Conservation (phyloP, 2,329 filamentous ascomycete species). For the Colletotrichum sublineola region DNA sequence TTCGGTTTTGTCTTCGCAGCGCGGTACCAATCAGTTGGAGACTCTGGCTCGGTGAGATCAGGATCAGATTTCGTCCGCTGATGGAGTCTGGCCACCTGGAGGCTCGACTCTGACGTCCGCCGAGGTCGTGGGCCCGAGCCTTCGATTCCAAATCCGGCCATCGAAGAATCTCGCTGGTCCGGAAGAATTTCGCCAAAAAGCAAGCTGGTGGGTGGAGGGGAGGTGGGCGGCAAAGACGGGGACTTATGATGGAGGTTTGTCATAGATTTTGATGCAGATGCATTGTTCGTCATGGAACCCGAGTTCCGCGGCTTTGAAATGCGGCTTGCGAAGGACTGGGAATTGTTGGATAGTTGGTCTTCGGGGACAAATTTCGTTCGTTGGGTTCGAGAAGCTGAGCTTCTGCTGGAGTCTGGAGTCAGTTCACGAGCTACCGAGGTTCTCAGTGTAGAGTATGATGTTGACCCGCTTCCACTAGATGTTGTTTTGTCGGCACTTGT, state of each 20-base stretch:
- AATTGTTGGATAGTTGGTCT: slow-evolving; percentile 65
- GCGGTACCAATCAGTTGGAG: slow-evolving; percentile 77
- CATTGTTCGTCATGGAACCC: slow-evolving; percentile 48
- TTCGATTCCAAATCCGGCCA: slow-evolving; percentile 73
- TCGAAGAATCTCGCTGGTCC: slow-evolving; percentile 65
- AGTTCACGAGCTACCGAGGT: slow-evolving; percentile 52
- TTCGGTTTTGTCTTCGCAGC: slow-evolving; percentile 48
- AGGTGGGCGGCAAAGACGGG: slow-evolving; percentile 44
- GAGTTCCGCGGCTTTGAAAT: slow-evolving; percentile 64
- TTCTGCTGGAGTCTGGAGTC: slow-evolving; percentile 45
- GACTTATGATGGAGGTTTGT: slow-evolving; percentile 50
- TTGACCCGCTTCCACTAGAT: slow-evolving; percentile 45
- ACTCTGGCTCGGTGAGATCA: slow-evolving; percentile 70
- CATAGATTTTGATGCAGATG: slow-evolving; percentile 53
- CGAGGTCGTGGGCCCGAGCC: slow-evolving; percentile 60
- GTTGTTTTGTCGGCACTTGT: slow-evolving; percentile 46
- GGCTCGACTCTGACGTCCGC: slow-evolving; percentile 79
- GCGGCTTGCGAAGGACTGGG: slow-evolving; percentile 72
- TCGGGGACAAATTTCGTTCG: slow-evolving; percentile 63
- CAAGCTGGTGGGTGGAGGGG: slow-evolving; percentile 63
- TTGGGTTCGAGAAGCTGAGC: slow-evolving; percentile 50
- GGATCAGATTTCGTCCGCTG: slow-evolving; percentile 69
- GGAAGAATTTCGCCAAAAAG: slow-evolving; percentile 82
- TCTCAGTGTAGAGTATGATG: slow-evolving; percentile 58
- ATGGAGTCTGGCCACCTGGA: slow-evolving; percentile 65